Base-by-base conservation (phyloP, 805 yeast genomes). In the Nakazawaea siamensis region DNA sequence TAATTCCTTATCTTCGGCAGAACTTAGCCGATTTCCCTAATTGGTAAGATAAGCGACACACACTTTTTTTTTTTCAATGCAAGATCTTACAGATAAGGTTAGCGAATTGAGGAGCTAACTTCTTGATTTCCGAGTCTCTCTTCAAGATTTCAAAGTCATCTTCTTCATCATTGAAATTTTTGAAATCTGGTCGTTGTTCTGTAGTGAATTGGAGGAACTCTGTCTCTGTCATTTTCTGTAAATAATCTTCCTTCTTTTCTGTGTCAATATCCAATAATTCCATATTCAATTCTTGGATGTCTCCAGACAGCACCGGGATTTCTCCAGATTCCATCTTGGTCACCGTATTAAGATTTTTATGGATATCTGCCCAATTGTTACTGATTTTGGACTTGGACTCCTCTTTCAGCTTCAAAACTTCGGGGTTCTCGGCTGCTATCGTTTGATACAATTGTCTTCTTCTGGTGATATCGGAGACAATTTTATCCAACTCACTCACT, bases 281-380 rank as follows among this genome's bases (percentile, higher is more conserved):
- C 39, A 56, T 40, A 38, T 70, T 66, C 49, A 66, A 57, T 31
- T 71, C 77, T 28, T 59, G 53, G 24, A 68, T 34, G 32, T 70
- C 76, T 2, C 29, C 43, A 12, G 12, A 43, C 45, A 24, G 5
- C 33, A 42, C 27, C 38, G 43, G 15, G 52, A 45, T 14, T 4
- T 33, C 35, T 5, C 28, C 35, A 24, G 33, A 21, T 14, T 15
- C 29, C n/a, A 30, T 16, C n/a, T 46, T 43, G 26, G 48, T 39
- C 9, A 50, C 52, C 3, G 44, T 48, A 28, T 57, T 53, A 7
- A 58, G 37, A 2, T 55, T 45, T 2, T 52, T 44, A 40, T 71
- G 66, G 14, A 70, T 51, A 29, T 54, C 54, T 11, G 66, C 62
- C 78, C 78, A 73, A 29, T 65, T 57, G 10, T 54, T 51, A 15